Base-by-base conservation (phyloP, 441 rosid species). In the Oxalis stricta region DNA sequence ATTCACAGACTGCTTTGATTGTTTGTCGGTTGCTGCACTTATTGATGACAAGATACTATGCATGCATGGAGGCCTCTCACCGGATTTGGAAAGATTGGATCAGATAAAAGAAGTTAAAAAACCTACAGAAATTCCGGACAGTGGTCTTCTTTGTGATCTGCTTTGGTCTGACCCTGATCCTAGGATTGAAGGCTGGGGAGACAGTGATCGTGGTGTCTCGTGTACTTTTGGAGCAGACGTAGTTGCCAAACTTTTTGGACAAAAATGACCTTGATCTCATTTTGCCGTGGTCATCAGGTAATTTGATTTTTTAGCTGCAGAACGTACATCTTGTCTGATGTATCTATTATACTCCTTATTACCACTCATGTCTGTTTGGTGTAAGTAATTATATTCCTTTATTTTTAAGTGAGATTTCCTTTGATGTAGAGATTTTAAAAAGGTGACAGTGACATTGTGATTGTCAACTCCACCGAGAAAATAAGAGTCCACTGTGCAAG, bases 51-150 rank as follows among this genome's bases (percentile, higher is more conserved):
- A 91, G 77, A 91, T 91, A 59, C 60, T 91, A 3, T 86, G 96
- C 44, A 91, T 86, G 99, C 99, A 91, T 11, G 99, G 99, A 0
- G 99, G 99, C 16, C 72, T 91, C 32, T 91, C 99, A 2, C 96
- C 95, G 0, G 96, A 81, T 23, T 35, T 91, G 75, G 67, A 81
- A 30, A 69, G 64, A 46, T 50, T 81, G 70, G 66, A 71, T 21
- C 99, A 91, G 68, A 81, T 91, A 61, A 71, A 66, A 51, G 75
- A 81, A 56, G 72, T 91, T 58, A 49, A 66, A 17, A 81, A 96
- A 69, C 99, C 96, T 23, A 71, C 84, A 0, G 99, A 91, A 38
- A 72, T 91, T 60, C 99, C 96, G 1, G 99, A 86, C 36, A 65
- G 57, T 22, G 99, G 99, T 46, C 93, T 91, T 53, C 88, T 91